These are phyloP conservation scores for Grosmannia serpens DNA, from an alignment of 2,329 filamentous ascomycete species.

Conservation along the genomic window DNA sequence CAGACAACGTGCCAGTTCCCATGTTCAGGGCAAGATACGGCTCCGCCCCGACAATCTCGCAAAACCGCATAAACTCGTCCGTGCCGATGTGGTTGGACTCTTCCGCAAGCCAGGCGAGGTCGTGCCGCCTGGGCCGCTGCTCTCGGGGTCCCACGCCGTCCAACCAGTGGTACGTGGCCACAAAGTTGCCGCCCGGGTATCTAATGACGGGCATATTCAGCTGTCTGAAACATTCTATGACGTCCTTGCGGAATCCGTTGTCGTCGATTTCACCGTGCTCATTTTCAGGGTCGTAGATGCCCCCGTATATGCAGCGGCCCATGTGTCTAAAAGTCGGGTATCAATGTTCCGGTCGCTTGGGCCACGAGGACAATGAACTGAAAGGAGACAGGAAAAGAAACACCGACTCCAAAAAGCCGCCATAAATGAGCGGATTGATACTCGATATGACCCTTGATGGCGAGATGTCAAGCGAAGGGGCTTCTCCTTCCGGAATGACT, in stretches of 20 bases:
- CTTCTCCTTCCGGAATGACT: background rate
- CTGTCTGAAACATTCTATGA: constrained; percentile 58
- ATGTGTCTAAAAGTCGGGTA: constrained; percentile 66
- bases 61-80: constrained; percentile 80
- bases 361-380: too few relatives aligned
- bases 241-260: constrained; percentile 68
- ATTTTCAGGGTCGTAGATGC: constrained; percentile 70
- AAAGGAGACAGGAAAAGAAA: background rate
- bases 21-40: constrained; percentile 75
- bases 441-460: constrained; percentile 48
- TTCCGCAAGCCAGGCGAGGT: constrained; percentile 67
- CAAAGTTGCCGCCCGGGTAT: constrained; percentile 77
- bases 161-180: constrained; percentile 75
- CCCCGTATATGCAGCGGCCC: constrained; percentile 80
- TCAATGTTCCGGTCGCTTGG: too few relatives aligned
- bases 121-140: constrained; percentile 52
- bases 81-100: constrained; percentile 75
- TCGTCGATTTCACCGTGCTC: constrained; percentile 49
- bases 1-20: constrained; percentile 54
- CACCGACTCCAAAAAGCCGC: constrained; percentile 61
- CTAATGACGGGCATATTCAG: constrained; percentile 65
- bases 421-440: constrained; percentile 74
- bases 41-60: constrained; percentile 58
- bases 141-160: constrained; percentile 68
- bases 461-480: constrained; percentile 32